Conservation (phyloP, 2,329 filamentous ascomycete genomes). For the Elsinoe necatrix region DNA sequence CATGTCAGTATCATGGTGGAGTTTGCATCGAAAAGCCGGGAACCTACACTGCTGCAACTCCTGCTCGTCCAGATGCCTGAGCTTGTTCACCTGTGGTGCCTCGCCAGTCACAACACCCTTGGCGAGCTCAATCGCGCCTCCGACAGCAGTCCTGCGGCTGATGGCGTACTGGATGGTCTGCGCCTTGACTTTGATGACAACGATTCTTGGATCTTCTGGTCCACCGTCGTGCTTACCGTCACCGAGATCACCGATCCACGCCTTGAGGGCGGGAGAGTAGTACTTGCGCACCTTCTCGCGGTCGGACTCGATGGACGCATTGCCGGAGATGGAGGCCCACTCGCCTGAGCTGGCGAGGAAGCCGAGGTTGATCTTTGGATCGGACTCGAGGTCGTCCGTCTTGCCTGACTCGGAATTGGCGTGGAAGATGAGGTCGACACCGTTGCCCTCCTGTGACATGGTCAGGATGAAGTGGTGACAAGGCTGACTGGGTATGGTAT, state of each 20-base stretch:
- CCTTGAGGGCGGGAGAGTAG: conserved; percentile 66
- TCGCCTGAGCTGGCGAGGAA: conserved; percentile 65
- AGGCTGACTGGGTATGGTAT: neutral
- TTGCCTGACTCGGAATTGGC: conserved; percentile 87
- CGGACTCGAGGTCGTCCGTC: conserved; percentile 65
- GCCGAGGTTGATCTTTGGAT: conserved; percentile 69
- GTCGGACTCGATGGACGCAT: conserved; percentile 60
- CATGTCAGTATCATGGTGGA: neutral
- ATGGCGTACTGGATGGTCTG: conserved; percentile 65
- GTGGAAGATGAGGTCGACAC: conserved; percentile 79
- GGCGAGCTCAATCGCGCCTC: conserved; percentile 60
- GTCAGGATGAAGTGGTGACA: conserved; percentile 16
- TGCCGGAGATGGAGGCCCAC: conserved; percentile 81
- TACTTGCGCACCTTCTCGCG: conserved; percentile 61
- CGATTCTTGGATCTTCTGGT: conserved; percentile 72
- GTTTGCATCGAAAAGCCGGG: too few species aligned
- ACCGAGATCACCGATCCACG: conserved; percentile 78
- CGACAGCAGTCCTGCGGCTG: conserved; percentile 49
- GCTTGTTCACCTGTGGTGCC: conserved; percentile 61
- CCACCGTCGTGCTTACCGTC: conserved; percentile 78
- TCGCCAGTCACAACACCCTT: conserved; percentile 68
- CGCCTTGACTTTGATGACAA: conserved; percentile 67
- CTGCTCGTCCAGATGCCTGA: conserved; percentile 61
- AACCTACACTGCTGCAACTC: conserved; percentile 55
- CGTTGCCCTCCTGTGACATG: conserved; percentile 57